Evolutionary conservation across 1,284 basidiomycete genomes (phyloP).

Genomic region (Pseudozyma flocculosa): DNA sequence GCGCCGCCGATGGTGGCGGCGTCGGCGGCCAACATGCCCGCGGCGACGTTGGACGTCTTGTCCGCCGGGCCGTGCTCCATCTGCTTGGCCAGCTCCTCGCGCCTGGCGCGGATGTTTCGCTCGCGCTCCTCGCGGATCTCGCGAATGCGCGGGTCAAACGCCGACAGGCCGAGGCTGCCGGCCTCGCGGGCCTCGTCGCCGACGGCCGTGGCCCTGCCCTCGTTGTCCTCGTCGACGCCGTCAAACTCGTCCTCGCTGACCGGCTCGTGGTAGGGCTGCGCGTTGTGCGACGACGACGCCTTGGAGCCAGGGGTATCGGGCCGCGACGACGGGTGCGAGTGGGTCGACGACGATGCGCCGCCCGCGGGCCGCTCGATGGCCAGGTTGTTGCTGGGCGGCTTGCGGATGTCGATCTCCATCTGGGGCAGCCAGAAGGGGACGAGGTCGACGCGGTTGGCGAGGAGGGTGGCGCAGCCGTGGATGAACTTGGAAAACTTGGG

Average conservation of each 20-base stretch:
- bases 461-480: conserved; percentile 89
- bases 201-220: conserved; percentile 14
- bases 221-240: conserved; percentile 34
- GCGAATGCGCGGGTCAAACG: conserved; percentile 50
- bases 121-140: conserved; percentile 53
- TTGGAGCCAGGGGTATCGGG: conserved; percentile 41
- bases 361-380: conserved; percentile 49
- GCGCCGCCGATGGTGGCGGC: not conserved
- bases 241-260: conserved; percentile 55
- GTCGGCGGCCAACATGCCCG: conserved; percentile 31
- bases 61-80: conserved; percentile 40
- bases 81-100: conserved; percentile 50
- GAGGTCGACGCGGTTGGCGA: conserved; percentile 92
- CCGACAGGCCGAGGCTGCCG: conserved; percentile 48
- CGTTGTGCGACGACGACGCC: conserved; percentile 4
- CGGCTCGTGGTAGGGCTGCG: conserved; percentile 51
- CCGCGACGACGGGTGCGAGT: conserved; percentile 32
- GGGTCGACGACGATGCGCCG: conserved; percentile 9
- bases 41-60: conserved; percentile 24
- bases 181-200: conserved; percentile 52
- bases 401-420: conserved; percentile 66
- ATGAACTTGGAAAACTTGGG: conserved; percentile 82
- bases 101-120: conserved; percentile 48
- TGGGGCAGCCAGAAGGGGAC: conserved; percentile 98
- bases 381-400: conserved; percentile 40